These are phyloP conservation scores for Eimeria maxima DNA, from an alignment of 169 alveolate genomes.

Conservation along the genomic window DNA sequence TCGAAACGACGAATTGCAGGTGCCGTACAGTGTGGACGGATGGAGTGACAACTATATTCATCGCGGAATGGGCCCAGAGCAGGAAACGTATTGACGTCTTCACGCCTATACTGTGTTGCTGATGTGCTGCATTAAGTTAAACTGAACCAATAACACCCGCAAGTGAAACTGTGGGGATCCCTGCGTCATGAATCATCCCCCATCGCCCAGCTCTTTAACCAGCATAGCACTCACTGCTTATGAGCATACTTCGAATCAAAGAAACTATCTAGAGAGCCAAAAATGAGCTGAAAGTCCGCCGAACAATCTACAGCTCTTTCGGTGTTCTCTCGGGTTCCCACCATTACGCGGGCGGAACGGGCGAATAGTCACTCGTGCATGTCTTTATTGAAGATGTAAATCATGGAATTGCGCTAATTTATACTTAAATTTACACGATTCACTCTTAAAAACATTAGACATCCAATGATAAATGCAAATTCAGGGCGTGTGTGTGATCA, in stretches of 20 bases:
- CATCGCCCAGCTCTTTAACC: not conserved
- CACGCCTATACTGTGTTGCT: not conserved
- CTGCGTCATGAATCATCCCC: not conserved
- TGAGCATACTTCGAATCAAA: constrained; percentile 37
- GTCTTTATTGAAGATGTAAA: not conserved
- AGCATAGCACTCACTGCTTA: constrained; percentile 46
- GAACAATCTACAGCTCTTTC: not conserved
- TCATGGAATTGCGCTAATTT: not conserved
- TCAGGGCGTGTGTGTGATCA: not conserved
- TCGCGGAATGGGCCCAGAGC: not conserved
- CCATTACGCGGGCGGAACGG: not conserved
- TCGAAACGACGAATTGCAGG: not conserved
- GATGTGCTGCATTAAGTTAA: not conserved
- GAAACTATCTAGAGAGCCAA: constrained; percentile 26
- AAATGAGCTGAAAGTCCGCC: not conserved
- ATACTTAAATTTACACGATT: not conserved
- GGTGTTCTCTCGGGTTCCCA: constrained; percentile 1
- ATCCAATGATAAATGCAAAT: not conserved
- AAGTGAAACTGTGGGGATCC: not conserved
- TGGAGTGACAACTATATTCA: not conserved
- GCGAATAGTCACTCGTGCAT: not conserved
- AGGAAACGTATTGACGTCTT: not conserved
- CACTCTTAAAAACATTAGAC: not conserved
- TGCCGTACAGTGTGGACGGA: not conserved
- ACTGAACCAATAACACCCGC: not conserved